phyloP scores from a whole-genome alignment of 306 rosid genomes.

The Casuarina cunninghamiana region DNA sequence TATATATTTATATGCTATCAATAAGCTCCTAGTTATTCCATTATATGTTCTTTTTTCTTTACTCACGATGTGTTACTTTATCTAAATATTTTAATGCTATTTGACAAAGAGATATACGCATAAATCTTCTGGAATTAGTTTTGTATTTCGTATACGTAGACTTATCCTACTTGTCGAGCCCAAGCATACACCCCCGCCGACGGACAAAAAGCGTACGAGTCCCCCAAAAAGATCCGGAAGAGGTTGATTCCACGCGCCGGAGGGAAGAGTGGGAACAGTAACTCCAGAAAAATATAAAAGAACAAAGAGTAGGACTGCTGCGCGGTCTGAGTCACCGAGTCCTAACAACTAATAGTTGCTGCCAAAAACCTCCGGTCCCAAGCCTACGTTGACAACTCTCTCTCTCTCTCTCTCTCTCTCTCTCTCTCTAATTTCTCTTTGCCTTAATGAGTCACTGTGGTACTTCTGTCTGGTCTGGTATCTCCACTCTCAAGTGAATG shows the following conservation, averaged over 20 bases:
- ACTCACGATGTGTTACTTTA: too few relatives aligned
- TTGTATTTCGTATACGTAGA: too few relatives aligned
- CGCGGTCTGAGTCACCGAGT: conserved; percentile 38
- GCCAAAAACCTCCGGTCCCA: conserved; percentile 37
- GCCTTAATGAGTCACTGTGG: conserved; percentile 5
- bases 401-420: background rate
- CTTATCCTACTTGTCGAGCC: too few relatives aligned
- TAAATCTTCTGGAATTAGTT: too few relatives aligned
- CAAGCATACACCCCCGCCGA: too few relatives aligned
- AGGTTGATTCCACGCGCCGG: background rate
- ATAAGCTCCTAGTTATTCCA: too few relatives aligned
- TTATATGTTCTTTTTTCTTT: too few relatives aligned
- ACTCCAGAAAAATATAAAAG: background rate
- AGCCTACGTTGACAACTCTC: conserved; percentile 13
- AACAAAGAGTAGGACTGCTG: conserved; percentile 27
- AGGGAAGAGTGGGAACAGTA: conserved; percentile 19
- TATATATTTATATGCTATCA: too few relatives aligned
- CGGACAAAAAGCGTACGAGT: too few relatives aligned
- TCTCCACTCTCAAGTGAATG: background rate
- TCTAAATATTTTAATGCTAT: too few relatives aligned
- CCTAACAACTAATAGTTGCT: conserved; percentile 52
- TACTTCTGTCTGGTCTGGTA: conserved; percentile 3
- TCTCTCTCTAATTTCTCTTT: background rate
- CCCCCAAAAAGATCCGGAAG: background rate
- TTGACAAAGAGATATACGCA: too few relatives aligned